These are phyloP conservation scores for Phytophthora fragariae DNA, from an alignment of 352 stramenopile species.

Conservation along the genomic window DNA sequence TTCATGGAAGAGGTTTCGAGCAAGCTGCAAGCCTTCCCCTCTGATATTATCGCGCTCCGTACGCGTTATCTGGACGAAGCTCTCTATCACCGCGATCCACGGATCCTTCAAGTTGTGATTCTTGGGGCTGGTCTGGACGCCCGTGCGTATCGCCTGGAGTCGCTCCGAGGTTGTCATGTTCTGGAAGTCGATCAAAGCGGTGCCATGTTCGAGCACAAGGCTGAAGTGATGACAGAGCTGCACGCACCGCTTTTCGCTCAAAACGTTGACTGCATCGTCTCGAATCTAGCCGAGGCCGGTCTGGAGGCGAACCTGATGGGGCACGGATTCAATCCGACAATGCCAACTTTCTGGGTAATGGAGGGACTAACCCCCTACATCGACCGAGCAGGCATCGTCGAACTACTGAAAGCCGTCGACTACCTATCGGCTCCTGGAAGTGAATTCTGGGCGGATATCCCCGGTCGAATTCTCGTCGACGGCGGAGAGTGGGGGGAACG, in stretches of 20 bases:
- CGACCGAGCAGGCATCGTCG: conserved; percentile 39
- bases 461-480: conserved; percentile 33
- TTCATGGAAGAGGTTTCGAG: conserved; percentile 24
- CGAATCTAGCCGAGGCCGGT: conserved; percentile 51
- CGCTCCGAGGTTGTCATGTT: conserved; percentile 49
- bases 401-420: conserved; percentile 58
- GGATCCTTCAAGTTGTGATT: conserved; percentile 65
- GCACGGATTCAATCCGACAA: conserved; percentile 51
- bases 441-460: conserved; percentile 64
- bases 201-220: conserved; percentile 58
- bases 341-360: conserved; percentile 68
- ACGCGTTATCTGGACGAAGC: conserved; percentile 69
- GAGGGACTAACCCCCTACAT: conserved; percentile 65
- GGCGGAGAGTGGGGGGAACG: conserved; percentile 32
- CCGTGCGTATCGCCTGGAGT: conserved; percentile 62
- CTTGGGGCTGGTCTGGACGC: conserved; percentile 62
- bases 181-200: conserved; percentile 65
- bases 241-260: conserved; percentile 53
- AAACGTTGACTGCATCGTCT: conserved; percentile 51
- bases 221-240: conserved; percentile 48
- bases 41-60: conserved; percentile 49
- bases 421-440: conserved; percentile 56
- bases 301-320: conserved; percentile 48
- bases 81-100: conserved; percentile 44
- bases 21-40: conserved; percentile 4